A percentile compares a stretch with the other conserved stretches of the same genome.
These are phyloP conservation scores for Sphaerosporella brunnea DNA, from an alignment of 495 filamentous ascomycete species.

Conservation along the genomic window DNA sequence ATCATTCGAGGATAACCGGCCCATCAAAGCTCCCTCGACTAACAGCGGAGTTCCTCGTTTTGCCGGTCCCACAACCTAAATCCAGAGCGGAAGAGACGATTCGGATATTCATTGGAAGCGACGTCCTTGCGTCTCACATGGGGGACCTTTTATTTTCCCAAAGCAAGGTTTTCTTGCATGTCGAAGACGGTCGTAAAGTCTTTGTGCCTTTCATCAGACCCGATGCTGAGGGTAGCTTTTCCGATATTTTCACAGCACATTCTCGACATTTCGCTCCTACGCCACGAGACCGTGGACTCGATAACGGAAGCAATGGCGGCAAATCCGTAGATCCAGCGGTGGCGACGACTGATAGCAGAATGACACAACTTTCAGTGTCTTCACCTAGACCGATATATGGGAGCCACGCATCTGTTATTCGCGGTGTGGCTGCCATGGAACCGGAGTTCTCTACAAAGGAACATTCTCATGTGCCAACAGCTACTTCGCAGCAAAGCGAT, in stretches of 20 bases:
- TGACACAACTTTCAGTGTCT: too few relatives aligned
- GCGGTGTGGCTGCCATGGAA: too few relatives aligned
- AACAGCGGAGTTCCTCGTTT: slow-evolving; percentile 58
- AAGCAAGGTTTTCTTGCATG: slow-evolving; percentile 68
- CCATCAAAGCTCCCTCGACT: slow-evolving; percentile 63
- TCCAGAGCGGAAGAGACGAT: slow-evolving; percentile 34
- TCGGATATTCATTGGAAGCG: slow-evolving; percentile 68
- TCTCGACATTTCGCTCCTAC: slow-evolving; percentile 10
- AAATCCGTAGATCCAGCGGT: too few relatives aligned
- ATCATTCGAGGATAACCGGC: slow-evolving; percentile 44
- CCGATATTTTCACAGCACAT: slow-evolving; percentile 40
- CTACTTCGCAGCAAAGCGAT: too few relatives aligned
- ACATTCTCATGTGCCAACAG: too few relatives aligned
- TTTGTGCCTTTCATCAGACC: slow-evolving; percentile 83
- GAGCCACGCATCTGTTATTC: too few relatives aligned
- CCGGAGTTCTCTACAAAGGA: too few relatives aligned
- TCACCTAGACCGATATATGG: too few relatives aligned
- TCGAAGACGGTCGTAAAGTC: slow-evolving; percentile 74
- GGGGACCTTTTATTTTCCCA: slow-evolving; percentile 86
- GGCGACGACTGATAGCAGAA: too few relatives aligned
- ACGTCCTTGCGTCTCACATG: slow-evolving; percentile 67
- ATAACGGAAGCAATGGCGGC: too few relatives aligned
- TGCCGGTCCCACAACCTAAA: slow-evolving; percentile 29
- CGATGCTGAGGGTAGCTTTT: slow-evolving; percentile 71
- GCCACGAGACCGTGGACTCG: too few relatives aligned